Evolutionary conservation across 257 asterid species (phyloP).

Genomic region (Rehmannia glutinosa): DNA sequence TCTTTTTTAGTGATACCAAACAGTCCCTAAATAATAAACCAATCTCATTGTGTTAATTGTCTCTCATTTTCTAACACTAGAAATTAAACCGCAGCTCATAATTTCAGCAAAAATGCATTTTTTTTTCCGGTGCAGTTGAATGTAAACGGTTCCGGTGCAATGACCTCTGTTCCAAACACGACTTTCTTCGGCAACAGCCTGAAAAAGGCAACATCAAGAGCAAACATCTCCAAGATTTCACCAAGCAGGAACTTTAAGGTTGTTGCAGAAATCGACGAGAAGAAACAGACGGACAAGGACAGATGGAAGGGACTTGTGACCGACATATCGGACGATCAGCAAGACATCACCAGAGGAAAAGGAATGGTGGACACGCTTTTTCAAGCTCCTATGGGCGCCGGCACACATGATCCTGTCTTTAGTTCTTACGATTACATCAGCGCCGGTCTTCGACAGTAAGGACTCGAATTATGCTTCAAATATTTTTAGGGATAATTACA

Average conservation of each 20-base stretch:
- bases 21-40: too few relatives aligned
- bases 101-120: too few relatives aligned
- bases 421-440: conserved; percentile 45
- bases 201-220: conserved; percentile 17
- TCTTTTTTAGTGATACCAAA: too few relatives aligned
- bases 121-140: conserved; percentile 23
- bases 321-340: conserved; percentile 51
- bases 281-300: conserved; percentile 31
- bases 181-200: conserved; percentile 24
- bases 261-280: conserved; percentile 32
- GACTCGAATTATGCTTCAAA: neutral
- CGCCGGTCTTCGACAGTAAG: conserved; percentile 39
- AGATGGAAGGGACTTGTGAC: conserved; percentile 40
- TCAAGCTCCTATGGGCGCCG: conserved; percentile 47
- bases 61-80: too few relatives aligned
- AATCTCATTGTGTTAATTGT: too few relatives aligned
- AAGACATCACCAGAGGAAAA: conserved; percentile 54
- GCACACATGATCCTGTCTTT: conserved; percentile 45
- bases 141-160: conserved; percentile 11
- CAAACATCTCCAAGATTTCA: conserved; percentile 8
- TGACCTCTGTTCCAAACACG: conserved; percentile 21
- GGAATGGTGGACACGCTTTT: conserved; percentile 50
- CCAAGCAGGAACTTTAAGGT: conserved; percentile 22
- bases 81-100: too few relatives aligned
- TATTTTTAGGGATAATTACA: too few relatives aligned